These are phyloP conservation scores for Kodamaea alishanica DNA, from an alignment of 1,139 yeast species.

Conservation along the genomic window DNA sequence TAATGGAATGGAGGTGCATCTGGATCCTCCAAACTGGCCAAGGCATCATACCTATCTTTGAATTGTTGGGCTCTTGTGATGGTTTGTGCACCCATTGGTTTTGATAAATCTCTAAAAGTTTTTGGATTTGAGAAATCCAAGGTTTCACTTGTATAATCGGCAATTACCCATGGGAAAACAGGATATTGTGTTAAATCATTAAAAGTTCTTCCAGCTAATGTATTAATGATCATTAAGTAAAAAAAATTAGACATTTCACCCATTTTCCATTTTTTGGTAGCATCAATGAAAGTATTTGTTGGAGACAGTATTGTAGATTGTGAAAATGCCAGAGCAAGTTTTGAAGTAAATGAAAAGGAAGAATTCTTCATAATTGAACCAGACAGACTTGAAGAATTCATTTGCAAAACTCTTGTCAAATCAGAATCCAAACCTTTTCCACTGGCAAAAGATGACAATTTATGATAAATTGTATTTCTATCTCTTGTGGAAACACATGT, in stretches of 20 bases:
- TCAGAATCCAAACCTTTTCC: constrained; percentile 49
- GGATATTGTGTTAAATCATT: constrained; percentile 88
- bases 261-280: constrained; percentile 66
- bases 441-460: constrained; percentile 44
- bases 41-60: constrained; percentile 64
- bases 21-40: constrained; percentile 48
- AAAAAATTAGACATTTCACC: constrained; percentile 81
- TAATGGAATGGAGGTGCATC: constrained; percentile 77
- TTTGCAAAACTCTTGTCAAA: constrained; percentile 47
- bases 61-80: constrained; percentile 56
- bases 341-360: constrained; percentile 27
- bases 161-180: constrained; percentile 84
- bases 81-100: constrained; percentile 89
- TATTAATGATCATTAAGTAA: constrained; percentile 72
- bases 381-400: constrained; percentile 20
- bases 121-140: constrained; percentile 59
- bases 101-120: constrained; percentile 67
- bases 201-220: constrained; percentile 81
- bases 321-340: constrained; percentile 36
- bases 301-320: constrained; percentile 15
- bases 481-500: constrained; percentile 51
- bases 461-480: constrained; percentile 54
- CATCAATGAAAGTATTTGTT: constrained; percentile 33
- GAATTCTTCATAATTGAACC: constrained; percentile 8
- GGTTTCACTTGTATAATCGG: constrained; percentile 67